These are phyloP conservation scores for Coemansia sp. DNA, from an alignment of 192 early-diverging fungal species.

Conservation along the genomic window DNA sequence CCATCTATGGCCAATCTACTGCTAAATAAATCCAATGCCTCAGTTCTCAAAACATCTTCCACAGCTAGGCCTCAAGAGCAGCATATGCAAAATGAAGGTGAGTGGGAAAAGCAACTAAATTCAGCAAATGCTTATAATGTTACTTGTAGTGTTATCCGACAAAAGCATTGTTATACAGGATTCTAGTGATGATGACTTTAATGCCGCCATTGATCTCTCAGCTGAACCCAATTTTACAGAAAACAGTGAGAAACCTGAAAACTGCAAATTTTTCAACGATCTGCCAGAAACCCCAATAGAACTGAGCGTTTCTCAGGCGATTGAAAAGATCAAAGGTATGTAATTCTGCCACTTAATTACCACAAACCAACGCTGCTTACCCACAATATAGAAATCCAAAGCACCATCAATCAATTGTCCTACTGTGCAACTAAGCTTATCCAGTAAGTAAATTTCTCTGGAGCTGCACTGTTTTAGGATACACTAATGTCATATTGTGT, in stretches of 20 bases:
- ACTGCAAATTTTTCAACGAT: too few relatives aligned
- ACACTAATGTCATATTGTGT: neutral
- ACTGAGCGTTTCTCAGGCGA: conserved; percentile 13
- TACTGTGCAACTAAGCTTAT: neutral
- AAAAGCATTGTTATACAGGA: conserved; percentile 26
- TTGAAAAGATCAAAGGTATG: conserved; percentile 23
- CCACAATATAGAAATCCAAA: neutral
- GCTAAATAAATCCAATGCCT: too few relatives aligned
- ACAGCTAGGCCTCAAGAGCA: too few relatives aligned
- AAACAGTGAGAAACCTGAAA: neutral
- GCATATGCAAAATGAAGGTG: too few relatives aligned
- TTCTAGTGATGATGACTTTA: conserved; percentile 27
- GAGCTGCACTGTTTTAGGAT: neutral
- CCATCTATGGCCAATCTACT: too few relatives aligned
- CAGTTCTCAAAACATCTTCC: too few relatives aligned
- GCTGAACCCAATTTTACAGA: conserved; percentile 10
- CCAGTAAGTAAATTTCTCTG: neutral
- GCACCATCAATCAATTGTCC: neutral
- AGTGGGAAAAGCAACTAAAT: too few relatives aligned
- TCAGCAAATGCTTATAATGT: too few relatives aligned
- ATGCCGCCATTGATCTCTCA: conserved; percentile 17
- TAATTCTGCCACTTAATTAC: neutral
- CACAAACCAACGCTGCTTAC: neutral
- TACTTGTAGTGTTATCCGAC: neutral
- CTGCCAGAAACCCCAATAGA: neutral